A percentile compares a stretch with the other conserved stretches of the same genome.
Evolutionary conservation across 352 stramenopile species (phyloP).

Genomic region (Globisporangium viniferum): DNA sequence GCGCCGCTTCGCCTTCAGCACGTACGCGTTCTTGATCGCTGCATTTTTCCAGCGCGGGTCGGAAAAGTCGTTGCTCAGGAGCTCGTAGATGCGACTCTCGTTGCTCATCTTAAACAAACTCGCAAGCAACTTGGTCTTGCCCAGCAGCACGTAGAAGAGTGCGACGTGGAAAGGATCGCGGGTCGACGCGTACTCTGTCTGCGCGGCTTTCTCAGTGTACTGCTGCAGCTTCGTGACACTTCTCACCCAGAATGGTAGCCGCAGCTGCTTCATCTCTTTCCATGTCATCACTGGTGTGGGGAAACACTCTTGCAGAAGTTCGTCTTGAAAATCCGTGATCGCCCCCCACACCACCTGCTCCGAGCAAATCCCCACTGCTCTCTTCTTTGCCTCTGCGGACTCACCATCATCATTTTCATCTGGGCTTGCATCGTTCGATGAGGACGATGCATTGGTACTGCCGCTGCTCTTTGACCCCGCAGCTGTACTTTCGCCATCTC

Average conservation of each 20-base stretch:
- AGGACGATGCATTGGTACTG: not conserved
- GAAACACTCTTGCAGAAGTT: conserved; percentile 78
- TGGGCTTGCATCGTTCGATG: conserved; percentile 1
- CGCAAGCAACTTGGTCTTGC: conserved; percentile 77
- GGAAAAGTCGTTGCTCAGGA: conserved; percentile 80
- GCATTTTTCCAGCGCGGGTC: conserved; percentile 83
- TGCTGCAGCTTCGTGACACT: conserved; percentile 48
- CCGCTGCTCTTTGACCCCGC: not conserved
- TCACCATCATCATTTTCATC: conserved; percentile 5
- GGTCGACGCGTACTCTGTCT: conserved; percentile 68
- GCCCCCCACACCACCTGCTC: conserved; percentile 76
- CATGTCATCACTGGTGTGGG: conserved; percentile 43
- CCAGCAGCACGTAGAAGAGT: conserved; percentile 84
- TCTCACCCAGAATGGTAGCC: conserved; percentile 78
- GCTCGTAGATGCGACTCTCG: conserved; percentile 72
- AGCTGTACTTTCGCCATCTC: not conserved
- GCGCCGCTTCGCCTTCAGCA: conserved; percentile 83
- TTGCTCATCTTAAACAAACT: conserved; percentile 84
- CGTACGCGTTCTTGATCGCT: conserved; percentile 89
- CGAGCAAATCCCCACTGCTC: conserved; percentile 51
- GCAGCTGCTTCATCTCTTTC: conserved; percentile 59
- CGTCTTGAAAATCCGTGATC: conserved; percentile 59
- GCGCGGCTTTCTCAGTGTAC: conserved; percentile 69
- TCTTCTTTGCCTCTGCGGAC: not conserved
- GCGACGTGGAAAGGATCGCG: conserved; percentile 82